Conservation (phyloP, 352 stramenopile genomes). For the Pseudoperonospora humuli region DNA sequence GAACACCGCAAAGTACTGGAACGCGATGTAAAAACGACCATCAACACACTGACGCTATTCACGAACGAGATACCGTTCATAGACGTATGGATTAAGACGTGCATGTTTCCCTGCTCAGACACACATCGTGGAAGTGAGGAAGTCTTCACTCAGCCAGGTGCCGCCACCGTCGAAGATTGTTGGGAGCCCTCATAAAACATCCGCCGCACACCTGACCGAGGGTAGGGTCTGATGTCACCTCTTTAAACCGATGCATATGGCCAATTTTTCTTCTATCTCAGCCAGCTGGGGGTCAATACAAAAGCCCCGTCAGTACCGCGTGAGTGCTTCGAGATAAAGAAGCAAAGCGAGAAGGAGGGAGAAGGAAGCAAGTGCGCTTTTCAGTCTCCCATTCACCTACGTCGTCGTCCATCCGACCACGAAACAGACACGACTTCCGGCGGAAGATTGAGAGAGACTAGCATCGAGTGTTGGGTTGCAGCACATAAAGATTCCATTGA, state of each 20-base stretch:
- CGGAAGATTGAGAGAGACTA: background rate
- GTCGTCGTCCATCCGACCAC: slow-evolving; percentile 1
- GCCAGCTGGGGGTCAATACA: slow-evolving; percentile 19
- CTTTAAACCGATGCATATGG: slow-evolving; percentile 11
- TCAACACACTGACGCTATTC: too few relatives aligned
- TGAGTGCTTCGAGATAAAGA: slow-evolving; percentile 19
- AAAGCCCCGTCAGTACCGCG: slow-evolving; percentile 24
- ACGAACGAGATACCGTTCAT: too few relatives aligned
- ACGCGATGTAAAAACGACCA: too few relatives aligned
- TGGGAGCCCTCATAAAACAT: too few relatives aligned
- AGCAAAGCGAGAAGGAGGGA: slow-evolving; percentile 27
- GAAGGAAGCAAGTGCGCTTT: slow-evolving; percentile 11
- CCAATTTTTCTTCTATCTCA: slow-evolving; percentile 22
- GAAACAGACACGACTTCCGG: background rate
- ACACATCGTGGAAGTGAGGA: too few relatives aligned
- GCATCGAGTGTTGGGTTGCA: slow-evolving; percentile 5
- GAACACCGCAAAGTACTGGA: too few relatives aligned
- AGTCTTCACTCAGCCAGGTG: too few relatives aligned
- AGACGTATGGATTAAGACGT: too few relatives aligned
- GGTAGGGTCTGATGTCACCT: too few relatives aligned
- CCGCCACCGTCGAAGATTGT: too few relatives aligned
- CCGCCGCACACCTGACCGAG: too few relatives aligned
- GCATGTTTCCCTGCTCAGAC: too few relatives aligned
- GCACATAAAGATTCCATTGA: slow-evolving; percentile 3
- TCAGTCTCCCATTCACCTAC: slow-evolving; percentile 8